Conservation (phyloP, 2,329 filamentous ascomycete species). For the Sporothrix sp. region DNA sequence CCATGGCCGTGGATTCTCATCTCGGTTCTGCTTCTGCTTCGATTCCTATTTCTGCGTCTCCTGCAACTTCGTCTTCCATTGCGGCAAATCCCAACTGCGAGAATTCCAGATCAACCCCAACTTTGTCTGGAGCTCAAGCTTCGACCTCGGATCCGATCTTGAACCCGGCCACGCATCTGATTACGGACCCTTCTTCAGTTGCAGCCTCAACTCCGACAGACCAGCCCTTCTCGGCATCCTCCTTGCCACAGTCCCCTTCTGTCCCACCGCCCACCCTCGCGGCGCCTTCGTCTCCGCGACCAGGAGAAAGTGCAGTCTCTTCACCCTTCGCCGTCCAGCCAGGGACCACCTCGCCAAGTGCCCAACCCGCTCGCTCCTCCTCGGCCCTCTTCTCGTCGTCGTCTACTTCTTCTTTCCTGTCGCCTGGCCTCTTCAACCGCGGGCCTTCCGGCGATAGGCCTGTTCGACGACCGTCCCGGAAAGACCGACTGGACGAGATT, state of each 20-base stretch:
- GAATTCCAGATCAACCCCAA: neutral
- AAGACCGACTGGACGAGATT: slow-evolving; percentile 26
- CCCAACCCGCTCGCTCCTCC: slow-evolving; percentile 1
- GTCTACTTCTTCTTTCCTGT: too few relatives aligned
- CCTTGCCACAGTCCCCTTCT: neutral
- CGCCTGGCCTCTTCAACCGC: slow-evolving; percentile 2
- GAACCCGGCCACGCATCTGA: neutral
- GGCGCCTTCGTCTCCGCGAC: neutral
- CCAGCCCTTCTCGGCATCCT: neutral
- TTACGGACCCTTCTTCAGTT: too few relatives aligned
- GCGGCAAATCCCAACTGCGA: neutral
- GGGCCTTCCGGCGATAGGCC: slow-evolving; percentile 6
- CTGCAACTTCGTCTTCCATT: neutral
- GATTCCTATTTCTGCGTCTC: neutral
- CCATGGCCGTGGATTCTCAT: neutral
- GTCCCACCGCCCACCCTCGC: neutral
- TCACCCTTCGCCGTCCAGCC: neutral
- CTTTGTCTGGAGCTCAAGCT: neutral
- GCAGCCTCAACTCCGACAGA: neutral
- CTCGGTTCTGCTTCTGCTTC: neutral
- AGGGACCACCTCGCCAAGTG: neutral
- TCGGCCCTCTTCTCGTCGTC: neutral
- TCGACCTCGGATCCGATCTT: neutral
- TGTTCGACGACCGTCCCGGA: slow-evolving; percentile 21
- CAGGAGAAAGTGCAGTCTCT: neutral